Base-by-base conservation (phyloP, 352 stramenopile genomes). In the Pelagophyceae sp. region DNA sequence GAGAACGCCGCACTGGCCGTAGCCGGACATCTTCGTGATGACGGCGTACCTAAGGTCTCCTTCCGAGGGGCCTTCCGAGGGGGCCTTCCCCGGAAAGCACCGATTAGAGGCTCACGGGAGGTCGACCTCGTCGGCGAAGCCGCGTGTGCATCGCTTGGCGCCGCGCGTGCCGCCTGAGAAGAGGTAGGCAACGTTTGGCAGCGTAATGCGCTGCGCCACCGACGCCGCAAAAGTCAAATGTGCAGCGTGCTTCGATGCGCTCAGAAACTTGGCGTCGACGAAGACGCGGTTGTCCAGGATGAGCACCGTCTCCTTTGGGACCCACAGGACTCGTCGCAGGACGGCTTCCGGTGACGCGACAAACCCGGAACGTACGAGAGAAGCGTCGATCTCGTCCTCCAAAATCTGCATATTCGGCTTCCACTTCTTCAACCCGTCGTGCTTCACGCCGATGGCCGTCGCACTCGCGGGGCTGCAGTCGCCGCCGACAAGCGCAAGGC, bases 1-100 rank as follows among this genome's bases (percentile, higher is more conserved):
- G 63, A 72, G 63, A 5, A 45, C 35, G 63, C 63, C 63, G 63
- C 63, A 72, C 63, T 72, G 63, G 19, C n/a, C 31, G 63, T 72
- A 45, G 29, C 63, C 63, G 5, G 31, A 11, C 6, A 72, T 29
- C 35, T 72, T 72, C 31, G 63, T 29, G 63, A 72, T 72, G 6
- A 72, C 63, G 11, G 35, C 63, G 31, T n/a, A n/a, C n/a, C n/a
- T n/a, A n/a, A n/a, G n/a, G n/a, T n/a, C n/a, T n/a, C n/a, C n/a
- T n/a, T n/a, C n/a, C n/a, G n/a, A n/a, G n/a, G n/a, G n/a, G n/a
- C n/a, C n/a, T n/a, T n/a, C n/a, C n/a, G n/a, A n/a, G n/a, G n/a
- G n/a, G n/a, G n/a, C n/a, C n/a, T n/a, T n/a, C n/a, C n/a, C n/a
- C n/a, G n/a, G n/a, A n/a, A n/a, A n/a, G n/a, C n/a, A n/a, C n/a